Conservation (phyloP, 768 basidiomycete species). For the Astraeus odoratus region DNA sequence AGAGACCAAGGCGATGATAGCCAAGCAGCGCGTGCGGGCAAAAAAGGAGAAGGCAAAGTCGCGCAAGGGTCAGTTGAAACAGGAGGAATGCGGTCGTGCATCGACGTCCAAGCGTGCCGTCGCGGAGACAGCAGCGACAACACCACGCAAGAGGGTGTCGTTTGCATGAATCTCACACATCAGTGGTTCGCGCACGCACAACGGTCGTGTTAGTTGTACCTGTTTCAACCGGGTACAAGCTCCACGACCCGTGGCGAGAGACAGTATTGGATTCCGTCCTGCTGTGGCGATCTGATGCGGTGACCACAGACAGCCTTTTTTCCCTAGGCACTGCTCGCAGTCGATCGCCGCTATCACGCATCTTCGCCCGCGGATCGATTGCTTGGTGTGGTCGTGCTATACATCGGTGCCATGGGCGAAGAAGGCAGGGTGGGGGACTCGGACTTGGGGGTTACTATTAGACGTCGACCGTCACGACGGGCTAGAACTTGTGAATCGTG, state of each 20-base stretch:
- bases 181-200: conserved; percentile 14
- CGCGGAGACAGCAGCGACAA: conserved; percentile 1
- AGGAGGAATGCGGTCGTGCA: conserved; percentile 9
- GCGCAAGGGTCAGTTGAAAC: conserved; percentile 19
- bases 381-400: background rate
- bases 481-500: no score
- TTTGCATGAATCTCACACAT: conserved; percentile 21
- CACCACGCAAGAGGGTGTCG: conserved; percentile 29
- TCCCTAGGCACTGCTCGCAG: no score
- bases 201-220: background rate
- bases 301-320: no score
- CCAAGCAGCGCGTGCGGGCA: conserved; percentile 28
- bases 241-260: no score
- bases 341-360: no score
- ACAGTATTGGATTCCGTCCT: no score
- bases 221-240: no score
- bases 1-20: conserved; percentile 35
- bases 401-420: background rate
- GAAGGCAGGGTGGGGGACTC: background rate
- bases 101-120: conserved; percentile 7
- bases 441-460: no score
- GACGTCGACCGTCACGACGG: no score
- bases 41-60: conserved; percentile 35
- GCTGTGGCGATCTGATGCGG: no score
- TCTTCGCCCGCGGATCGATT: background rate